Percentiles rank a stretch among this genome's conserved stretches.
These are phyloP conservation scores for Fusarium nematophilum DNA, from an alignment of 2,329 filamentous ascomycete genomes.

Conservation along the genomic window DNA sequence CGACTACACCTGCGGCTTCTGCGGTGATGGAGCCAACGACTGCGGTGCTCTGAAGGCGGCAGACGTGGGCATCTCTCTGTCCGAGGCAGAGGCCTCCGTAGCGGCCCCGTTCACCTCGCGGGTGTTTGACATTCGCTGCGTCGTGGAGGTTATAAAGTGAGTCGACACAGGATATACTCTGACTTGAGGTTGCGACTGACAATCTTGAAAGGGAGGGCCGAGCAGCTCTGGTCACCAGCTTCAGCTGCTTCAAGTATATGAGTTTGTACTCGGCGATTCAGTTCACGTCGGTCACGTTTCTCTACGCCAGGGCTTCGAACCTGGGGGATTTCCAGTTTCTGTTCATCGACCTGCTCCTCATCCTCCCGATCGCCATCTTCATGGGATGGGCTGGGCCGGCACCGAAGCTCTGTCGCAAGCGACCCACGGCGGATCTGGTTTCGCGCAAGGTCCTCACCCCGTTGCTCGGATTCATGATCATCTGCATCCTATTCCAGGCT, in stretches of 20 bases:
- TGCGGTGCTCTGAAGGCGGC: constrained; percentile 97
- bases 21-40: constrained; percentile 96
- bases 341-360: constrained; percentile 92
- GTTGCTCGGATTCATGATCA: constrained; percentile 85
- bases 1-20: constrained; percentile 95
- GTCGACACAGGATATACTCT: constrained; percentile 17
- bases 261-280: constrained; percentile 99
- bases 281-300: constrained; percentile 95
- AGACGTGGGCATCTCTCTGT: constrained; percentile 96
- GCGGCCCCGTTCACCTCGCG: constrained; percentile 98
- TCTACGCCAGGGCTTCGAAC: constrained; percentile 94
- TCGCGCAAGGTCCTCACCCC: constrained; percentile 92
- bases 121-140: constrained; percentile 95
- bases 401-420: constrained; percentile 80
- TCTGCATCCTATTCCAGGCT: constrained; percentile 83
- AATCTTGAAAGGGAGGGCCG: constrained; percentile 77
- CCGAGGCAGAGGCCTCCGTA: constrained; percentile 96
- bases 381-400: constrained; percentile 98
- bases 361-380: constrained; percentile 95
- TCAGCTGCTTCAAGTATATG: constrained; percentile 99
- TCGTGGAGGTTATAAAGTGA: constrained; percentile 88
- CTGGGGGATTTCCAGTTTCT: constrained; percentile 98
- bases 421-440: constrained; percentile 91
- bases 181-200: constrained; percentile 34
- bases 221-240: constrained; percentile 95